phyloP scores from a whole-genome alignment of 345 rosid species.

The Firmiana major region DNA sequence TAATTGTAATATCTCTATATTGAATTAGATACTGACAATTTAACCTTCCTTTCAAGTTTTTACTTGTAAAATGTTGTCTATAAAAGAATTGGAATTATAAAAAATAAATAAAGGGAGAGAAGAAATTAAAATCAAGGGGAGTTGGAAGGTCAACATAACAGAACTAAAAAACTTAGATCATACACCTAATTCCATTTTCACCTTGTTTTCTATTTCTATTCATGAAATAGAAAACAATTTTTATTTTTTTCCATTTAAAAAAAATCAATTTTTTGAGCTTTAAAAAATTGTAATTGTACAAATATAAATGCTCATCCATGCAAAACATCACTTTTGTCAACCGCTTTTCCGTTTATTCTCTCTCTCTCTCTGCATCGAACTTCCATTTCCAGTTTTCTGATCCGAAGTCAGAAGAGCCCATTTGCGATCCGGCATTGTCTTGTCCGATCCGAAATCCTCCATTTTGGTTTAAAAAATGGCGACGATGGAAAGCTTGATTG shows the following conservation, averaged over 20 bases:
- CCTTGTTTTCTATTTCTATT: not conserved
- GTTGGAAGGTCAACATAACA: not conserved
- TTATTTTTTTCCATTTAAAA: not conserved
- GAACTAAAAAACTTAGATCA: not conserved
- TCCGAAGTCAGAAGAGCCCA: not conserved
- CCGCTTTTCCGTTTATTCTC: constrained; percentile 5
- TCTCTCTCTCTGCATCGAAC: constrained; percentile 7
- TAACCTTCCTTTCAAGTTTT: too few relatives aligned
- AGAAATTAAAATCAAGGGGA: not conserved
- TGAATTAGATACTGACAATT: too few relatives aligned
- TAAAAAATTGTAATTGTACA: not conserved
- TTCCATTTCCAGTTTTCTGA: constrained; percentile 1
- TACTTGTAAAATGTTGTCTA: too few relatives aligned
- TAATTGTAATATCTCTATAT: too few relatives aligned
- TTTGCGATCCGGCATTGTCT: constrained; percentile 8
- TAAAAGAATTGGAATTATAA: not conserved
- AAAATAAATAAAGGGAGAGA: not conserved
- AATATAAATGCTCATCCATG: not conserved
- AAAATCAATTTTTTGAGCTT: not conserved
- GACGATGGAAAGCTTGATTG: constrained; percentile 95
- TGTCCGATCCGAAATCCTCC: constrained; percentile 22
- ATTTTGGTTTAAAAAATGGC: constrained; percentile 50
- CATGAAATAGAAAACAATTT: not conserved
- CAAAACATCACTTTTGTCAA: not conserved
- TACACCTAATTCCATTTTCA: not conserved